Conservation (phyloP, 495 filamentous ascomycete genomes). For the Aspergillus haitiensis region DNA sequence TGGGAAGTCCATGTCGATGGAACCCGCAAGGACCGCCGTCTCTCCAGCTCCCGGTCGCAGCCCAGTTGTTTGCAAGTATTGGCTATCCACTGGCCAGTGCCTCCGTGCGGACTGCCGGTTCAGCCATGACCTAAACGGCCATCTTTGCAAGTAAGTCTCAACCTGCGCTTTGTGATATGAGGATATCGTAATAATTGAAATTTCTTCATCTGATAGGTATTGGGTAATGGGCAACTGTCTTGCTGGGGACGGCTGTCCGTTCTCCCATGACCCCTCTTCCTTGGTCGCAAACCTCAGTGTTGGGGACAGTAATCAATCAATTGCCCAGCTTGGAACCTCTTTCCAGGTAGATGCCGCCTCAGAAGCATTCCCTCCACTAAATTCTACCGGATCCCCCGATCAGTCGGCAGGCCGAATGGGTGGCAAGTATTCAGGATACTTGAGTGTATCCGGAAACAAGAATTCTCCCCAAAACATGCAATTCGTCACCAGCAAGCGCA, state of each 20-base stretch:
- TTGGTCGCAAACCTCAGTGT: constrained; percentile 68
- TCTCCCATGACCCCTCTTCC: constrained; percentile 91
- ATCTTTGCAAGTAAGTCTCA: constrained; percentile 91
- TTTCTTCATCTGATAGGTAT: constrained; percentile 58
- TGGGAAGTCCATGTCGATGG: constrained; percentile 84
- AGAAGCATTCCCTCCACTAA: constrained; percentile 83
- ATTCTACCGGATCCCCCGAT: constrained; percentile 48
- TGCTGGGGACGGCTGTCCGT: constrained; percentile 90
- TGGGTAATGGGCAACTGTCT: constrained; percentile 97
- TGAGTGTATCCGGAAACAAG: constrained; percentile 33
- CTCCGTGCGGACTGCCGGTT: constrained; percentile 94
- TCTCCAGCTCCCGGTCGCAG: constrained; percentile 70
- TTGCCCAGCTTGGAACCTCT: constrained; percentile 38
- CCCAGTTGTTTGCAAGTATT: constrained; percentile 94
- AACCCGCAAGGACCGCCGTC: constrained; percentile 67
- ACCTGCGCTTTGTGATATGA: constrained; percentile 2
- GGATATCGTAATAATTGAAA: constrained; percentile 3
- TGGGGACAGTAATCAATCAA: constrained; percentile 51
- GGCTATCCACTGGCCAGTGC: constrained; percentile 87
- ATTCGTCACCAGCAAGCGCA: constrained; percentile 49
- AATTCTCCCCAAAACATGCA: constrained; percentile 22
- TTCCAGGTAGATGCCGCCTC: constrained; percentile 77
- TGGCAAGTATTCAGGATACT: constrained; percentile 41
- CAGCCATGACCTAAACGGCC: constrained; percentile 91
- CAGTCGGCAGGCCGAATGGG: constrained; percentile 58